Evolutionary conservation across 148 eudicot genomes (phyloP).

Genomic region (Nepenthes gracilis): DNA sequence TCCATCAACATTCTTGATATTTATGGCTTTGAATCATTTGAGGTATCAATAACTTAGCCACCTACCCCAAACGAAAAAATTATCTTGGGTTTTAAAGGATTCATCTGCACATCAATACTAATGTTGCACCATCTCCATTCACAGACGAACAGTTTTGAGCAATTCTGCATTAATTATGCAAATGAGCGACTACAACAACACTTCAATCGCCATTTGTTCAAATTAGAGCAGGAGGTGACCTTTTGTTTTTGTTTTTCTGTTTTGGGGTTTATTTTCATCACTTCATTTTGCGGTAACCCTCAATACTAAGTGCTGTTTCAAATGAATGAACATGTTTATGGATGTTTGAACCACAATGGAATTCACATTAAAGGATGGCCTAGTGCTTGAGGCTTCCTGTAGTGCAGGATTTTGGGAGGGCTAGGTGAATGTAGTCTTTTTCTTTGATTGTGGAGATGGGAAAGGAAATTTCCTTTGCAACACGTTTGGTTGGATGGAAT

Average conservation of each 20-base stretch:
- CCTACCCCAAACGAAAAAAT: background rate
- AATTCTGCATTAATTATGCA: conserved; percentile 96
- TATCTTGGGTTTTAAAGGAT: background rate
- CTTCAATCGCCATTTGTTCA: conserved; percentile 90
- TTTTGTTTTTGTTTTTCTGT: background rate
- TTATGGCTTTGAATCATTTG: conserved; percentile 96
- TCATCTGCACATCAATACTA: background rate
- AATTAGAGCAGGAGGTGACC: conserved; percentile 89
- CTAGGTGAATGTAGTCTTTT: too few species aligned
- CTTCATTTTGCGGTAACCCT: too few species aligned
- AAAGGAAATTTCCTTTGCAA: too few species aligned
- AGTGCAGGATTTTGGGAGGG: too few species aligned
- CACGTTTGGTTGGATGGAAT: too few species aligned
- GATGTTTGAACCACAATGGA: too few species aligned
- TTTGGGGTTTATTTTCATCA: background rate
- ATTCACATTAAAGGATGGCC: too few species aligned
- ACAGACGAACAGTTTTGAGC: conserved; percentile 96
- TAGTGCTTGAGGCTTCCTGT: too few species aligned
- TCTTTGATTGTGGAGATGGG: too few species aligned
- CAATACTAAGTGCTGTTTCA: background rate
- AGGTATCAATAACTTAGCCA: conserved; percentile 27
- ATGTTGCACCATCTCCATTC: background rate
- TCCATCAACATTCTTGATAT: conserved; percentile 99
- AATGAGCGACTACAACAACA: conserved; percentile 98
- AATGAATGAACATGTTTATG: too few species aligned